Conservation (phyloP, 2,329 filamentous ascomycete genomes). For the Diatrype stigma region DNA sequence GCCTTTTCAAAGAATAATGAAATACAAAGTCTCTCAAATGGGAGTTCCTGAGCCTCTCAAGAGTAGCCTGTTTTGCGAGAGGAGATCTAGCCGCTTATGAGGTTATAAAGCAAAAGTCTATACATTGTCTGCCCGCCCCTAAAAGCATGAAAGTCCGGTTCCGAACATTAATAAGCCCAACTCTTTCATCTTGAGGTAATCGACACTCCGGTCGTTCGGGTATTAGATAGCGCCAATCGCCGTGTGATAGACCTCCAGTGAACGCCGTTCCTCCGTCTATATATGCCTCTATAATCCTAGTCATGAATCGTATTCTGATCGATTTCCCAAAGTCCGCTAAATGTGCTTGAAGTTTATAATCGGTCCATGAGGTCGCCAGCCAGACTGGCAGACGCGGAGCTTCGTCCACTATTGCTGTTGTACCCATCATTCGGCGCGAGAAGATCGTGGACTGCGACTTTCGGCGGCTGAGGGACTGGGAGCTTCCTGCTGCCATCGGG, state of each 20-base stretch:
- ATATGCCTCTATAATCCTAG: slow-evolving; percentile 24
- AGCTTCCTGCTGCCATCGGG: slow-evolving; percentile 85
- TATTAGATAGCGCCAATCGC: not conserved
- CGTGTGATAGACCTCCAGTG: slow-evolving; percentile 12
- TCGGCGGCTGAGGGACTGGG: slow-evolving; percentile 85
- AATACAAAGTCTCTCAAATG: not conserved
- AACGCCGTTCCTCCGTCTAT: slow-evolving; percentile 27
- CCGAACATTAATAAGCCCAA: not conserved
- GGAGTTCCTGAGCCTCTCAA: not conserved
- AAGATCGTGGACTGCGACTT: slow-evolving; percentile 82
- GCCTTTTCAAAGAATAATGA: not conserved
- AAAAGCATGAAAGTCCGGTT: slow-evolving; percentile 9
- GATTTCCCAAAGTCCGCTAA: slow-evolving; percentile 4
- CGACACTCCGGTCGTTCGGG: not conserved
- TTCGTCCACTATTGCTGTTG: slow-evolving; percentile 65
- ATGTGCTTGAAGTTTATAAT: slow-evolving; percentile 29
- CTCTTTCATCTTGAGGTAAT: not conserved
- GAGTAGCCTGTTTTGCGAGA: slow-evolving; percentile 17
- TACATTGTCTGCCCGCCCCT: slow-evolving; percentile 14
- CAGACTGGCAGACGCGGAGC: slow-evolving; percentile 73
- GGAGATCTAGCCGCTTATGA: slow-evolving; percentile 26
- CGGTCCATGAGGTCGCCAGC: slow-evolving; percentile 65
- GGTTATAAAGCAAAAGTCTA: slow-evolving; percentile 24
- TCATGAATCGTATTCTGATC: slow-evolving; percentile 27
- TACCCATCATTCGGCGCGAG: slow-evolving; percentile 63